Evolutionary conservation across 1,139 yeast genomes (phyloP).

Genomic region (Saccharomyces uvarum): DNA sequence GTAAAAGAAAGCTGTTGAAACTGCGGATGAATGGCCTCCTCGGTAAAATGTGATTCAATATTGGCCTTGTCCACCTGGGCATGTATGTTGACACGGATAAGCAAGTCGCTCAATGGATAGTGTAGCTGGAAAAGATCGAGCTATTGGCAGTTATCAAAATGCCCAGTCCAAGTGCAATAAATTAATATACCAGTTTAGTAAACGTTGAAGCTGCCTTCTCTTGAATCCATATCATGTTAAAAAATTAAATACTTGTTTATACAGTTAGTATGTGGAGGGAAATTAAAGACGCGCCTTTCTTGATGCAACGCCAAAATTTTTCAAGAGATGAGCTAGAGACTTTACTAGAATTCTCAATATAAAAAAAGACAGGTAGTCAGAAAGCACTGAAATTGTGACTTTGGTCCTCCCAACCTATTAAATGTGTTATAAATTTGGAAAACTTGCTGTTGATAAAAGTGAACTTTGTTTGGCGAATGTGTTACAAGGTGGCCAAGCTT

Average conservation of each 20-base stretch:
- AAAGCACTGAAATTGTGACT: background rate
- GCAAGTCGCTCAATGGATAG: background rate
- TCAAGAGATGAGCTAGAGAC: background rate
- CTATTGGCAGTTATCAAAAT: background rate
- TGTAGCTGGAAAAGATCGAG: background rate
- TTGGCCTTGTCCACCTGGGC: background rate
- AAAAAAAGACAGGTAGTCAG: background rate
- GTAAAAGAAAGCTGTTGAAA: background rate
- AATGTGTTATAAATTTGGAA: background rate
- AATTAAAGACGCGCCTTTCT: background rate
- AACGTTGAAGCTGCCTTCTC: background rate
- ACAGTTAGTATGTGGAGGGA: background rate
- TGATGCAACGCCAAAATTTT: background rate
- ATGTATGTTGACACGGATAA: background rate
- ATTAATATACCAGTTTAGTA: background rate
- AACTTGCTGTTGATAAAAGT: slow-evolving; percentile 5
- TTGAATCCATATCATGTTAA: background rate
- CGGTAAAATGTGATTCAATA: background rate
- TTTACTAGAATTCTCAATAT: background rate
- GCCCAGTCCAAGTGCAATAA: background rate
- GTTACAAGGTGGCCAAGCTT: slow-evolving; percentile 83
- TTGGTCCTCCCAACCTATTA: background rate
- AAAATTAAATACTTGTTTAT: background rate
- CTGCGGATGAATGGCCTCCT: background rate
- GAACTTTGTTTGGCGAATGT: slow-evolving; percentile 65